Percentiles rank a stretch among this genome's conserved stretches.
Conservation (phyloP, 805 yeast species). For the Lachancea lanzarotensis region DNA sequence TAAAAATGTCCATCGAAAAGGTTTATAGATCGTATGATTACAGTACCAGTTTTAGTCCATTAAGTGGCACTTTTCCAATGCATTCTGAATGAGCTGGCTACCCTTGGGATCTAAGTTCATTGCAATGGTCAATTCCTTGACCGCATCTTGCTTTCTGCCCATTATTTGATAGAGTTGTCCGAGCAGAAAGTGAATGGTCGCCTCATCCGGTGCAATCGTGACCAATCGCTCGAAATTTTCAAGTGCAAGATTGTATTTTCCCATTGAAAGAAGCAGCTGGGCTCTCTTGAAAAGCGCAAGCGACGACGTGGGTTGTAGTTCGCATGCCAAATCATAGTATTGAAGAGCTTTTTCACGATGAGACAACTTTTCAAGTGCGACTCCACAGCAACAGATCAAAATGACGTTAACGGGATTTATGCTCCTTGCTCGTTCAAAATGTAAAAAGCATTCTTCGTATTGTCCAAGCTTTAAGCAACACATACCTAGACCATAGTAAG, state of each 20-base stretch:
- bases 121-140: constrained; percentile 82
- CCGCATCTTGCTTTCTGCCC: constrained; percentile 68
- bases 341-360: constrained; percentile 64
- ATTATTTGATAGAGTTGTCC: constrained; percentile 81
- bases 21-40: too few species aligned
- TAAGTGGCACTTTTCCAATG: constrained; percentile 50
- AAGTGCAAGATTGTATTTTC: constrained; percentile 64
- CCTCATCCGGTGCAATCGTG: constrained; percentile 86
- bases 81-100: constrained; percentile 75
- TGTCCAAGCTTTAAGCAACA: constrained; percentile 83
- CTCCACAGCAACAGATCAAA: constrained; percentile 86
- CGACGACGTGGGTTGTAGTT: constrained; percentile 78
- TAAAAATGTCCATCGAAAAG: too few species aligned
- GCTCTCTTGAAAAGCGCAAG: constrained; percentile 86
- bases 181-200: constrained; percentile 80
- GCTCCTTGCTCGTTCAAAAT: constrained; percentile 78
- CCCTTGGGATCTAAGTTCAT: constrained; percentile 91
- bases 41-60: constrained; percentile 17
- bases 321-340: constrained; percentile 77
- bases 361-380: constrained; percentile 76
- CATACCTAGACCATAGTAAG: constrained; percentile 94
- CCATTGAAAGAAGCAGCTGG: constrained; percentile 65
- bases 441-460: constrained; percentile 73
- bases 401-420: constrained; percentile 90
- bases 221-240: constrained; percentile 66